Conservation (phyloP, 768 basidiomycete species). For the Phylloporus sp. region DNA sequence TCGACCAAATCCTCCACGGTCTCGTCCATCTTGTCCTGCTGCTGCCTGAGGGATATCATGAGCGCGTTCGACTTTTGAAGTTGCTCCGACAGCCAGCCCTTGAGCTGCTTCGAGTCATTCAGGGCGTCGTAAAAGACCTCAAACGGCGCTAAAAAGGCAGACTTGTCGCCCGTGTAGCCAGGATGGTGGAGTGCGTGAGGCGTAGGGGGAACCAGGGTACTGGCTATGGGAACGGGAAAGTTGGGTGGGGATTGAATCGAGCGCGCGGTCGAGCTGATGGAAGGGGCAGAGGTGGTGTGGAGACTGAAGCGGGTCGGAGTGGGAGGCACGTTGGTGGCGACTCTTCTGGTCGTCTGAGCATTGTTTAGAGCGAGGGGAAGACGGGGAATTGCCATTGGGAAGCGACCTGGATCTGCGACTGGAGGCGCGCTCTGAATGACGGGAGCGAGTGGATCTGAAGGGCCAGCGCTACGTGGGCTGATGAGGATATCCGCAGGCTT, state of each 20-base stretch:
- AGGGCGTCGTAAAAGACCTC: constrained; percentile 82
- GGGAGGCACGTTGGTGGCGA: constrained; percentile 60
- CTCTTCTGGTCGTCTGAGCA: constrained; percentile 45
- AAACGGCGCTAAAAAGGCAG: constrained; percentile 78
- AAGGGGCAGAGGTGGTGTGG: constrained; percentile 27
- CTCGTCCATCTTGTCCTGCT: constrained; percentile 60
- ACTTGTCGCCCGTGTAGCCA: constrained; percentile 57
- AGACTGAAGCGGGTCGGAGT: constrained; percentile 62
- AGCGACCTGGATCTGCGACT: constrained; percentile 41
- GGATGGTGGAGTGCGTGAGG: constrained; percentile 61
- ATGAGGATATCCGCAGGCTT: constrained; percentile 80
- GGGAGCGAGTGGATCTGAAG: constrained; percentile 52
- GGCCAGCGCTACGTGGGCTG: constrained; percentile 56
- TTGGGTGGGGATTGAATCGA: constrained; percentile 47
- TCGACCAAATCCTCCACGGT: constrained; percentile 59
- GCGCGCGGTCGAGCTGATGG: constrained; percentile 25
- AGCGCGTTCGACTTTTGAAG: constrained; percentile 57
- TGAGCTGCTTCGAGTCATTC: constrained; percentile 73
- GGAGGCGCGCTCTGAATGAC: constrained; percentile 77
- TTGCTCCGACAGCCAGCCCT: constrained; percentile 71
- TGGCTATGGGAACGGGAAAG: constrained; percentile 64
- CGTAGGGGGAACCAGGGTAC: constrained; percentile 61
- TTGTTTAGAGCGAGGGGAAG: constrained; percentile 46
- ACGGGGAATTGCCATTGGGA: constrained; percentile 63
- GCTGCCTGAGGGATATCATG: constrained; percentile 47